Conservation (phyloP, 352 stramenopile species). For the Phytophthora ramorum region DNA sequence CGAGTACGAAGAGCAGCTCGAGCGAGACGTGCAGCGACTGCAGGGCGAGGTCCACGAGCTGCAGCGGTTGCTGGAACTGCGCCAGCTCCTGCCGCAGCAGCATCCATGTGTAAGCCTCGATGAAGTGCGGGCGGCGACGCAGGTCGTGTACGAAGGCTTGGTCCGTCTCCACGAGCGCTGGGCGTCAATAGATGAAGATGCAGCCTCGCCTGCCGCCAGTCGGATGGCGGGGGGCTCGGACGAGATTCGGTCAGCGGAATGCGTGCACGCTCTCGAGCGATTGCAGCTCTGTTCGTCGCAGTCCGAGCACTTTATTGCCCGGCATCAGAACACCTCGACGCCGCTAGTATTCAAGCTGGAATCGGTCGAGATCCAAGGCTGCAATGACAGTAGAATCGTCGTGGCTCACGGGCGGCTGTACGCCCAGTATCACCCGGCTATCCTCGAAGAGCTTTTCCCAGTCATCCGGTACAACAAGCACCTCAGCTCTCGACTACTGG, state of each 20-base stretch:
- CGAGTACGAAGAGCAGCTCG: constrained; percentile 54
- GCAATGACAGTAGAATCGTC: constrained; percentile 34
- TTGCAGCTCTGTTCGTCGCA: constrained; percentile 26
- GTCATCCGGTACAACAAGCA: constrained; percentile 28
- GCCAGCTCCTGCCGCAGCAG: constrained; percentile 32
- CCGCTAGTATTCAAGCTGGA: constrained; percentile 35
- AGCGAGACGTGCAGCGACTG: constrained; percentile 40
- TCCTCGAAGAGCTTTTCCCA: constrained; percentile 30
- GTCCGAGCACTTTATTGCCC: constrained; percentile 30
- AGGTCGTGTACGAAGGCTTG: constrained; percentile 37
- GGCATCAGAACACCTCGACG: constrained; percentile 23
- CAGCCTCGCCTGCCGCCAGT: background rate
- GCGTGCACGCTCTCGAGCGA: constrained; percentile 2
- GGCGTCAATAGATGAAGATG: constrained; percentile 13
- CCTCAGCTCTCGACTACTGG: constrained; percentile 27
- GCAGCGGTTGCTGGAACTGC: constrained; percentile 42
- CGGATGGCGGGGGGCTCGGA: constrained; percentile 1
- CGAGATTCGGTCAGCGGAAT: constrained; percentile 24
- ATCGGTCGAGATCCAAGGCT: constrained; percentile 27
- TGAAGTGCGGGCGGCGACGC: constrained; percentile 22
- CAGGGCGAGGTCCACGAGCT: constrained; percentile 49
- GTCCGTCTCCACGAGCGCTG: constrained; percentile 27
- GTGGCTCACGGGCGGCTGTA: constrained; percentile 24
- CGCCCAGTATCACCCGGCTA: constrained; percentile 15
- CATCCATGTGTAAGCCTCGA: constrained; percentile 18